Evolutionary conservation across 805 yeast species (phyloP), one percentile per base, ranked within the genome.

Genomic region (Brettanomyces nanus): DNA sequence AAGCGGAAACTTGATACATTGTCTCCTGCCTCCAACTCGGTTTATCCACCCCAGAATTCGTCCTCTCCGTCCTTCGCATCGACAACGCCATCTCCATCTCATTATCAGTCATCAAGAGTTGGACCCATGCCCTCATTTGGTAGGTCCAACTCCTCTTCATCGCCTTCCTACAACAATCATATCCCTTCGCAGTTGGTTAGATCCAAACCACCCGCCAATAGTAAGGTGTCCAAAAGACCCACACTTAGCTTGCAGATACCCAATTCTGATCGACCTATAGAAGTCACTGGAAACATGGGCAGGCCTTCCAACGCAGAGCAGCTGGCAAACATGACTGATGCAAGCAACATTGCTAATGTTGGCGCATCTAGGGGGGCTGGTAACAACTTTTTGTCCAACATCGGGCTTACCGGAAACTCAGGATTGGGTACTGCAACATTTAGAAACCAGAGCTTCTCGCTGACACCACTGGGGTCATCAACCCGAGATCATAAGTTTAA

Each of bases 211-310:
- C 15, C 33, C 6, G 13, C 35, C n/a, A 14, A 15, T 32, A n/a
- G n/a, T 30, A 13, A 19, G 4, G 26, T 15, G 5, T 32, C 35
- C n/a, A 32, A 32, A 32, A 19, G 86, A 42, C 86, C 86, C 1
- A 68, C 78, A 1, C 58, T 80, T 32, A 58, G 84, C 39, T 79
- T 80, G 9, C 77, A 76, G 46, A 80, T 80, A n/a, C 86, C 86
- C 1, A 48, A 38, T n/a, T 39, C 41, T 30, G 56, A 47, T 28
- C 46, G 48, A 35, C 22, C 46, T 17, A 45, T 56, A 44, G 41
- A 59, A 39, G 65, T n/a, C n/a, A n/a, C n/a, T n/a, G n/a, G n/a
- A n/a, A n/a, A n/a, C n/a, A n/a, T n/a, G 66, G 52, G 55, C 71
- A 49, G 30, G 30, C 30, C 30, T 6, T 13, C 7, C 30, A n/a